Evolutionary conservation across 805 yeast species (phyloP), one percentile per base, ranked within the genome.

Genomic region (Myxozyma udenii): DNA sequence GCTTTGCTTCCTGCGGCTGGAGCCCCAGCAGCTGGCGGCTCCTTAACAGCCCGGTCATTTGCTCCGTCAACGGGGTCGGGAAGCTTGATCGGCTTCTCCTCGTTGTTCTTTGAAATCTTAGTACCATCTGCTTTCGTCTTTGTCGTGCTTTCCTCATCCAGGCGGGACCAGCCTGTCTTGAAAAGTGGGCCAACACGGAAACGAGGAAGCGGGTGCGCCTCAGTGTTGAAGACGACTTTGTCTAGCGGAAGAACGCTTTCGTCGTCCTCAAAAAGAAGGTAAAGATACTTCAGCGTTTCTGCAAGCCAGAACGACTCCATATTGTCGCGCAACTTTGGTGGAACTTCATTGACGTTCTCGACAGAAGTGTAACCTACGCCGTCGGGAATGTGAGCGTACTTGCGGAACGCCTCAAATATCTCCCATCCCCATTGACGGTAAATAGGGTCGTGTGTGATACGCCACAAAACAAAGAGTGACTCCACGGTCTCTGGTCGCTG

Each of bases 401-500:
- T 75, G 33, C 77, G 74, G 63, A 89, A 88, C 55, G 78, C 80
- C 63, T 80, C 74, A 69, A 89, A 86, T 30, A 90, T 86, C 64
- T 85, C 87, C 77, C 84, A 85, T 7, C 96, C 96, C 89, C 95
- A 88, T 64, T 82, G 77, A 62, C 96, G 78, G 44, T 58, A 55
- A 63, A 84, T 84, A 32, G 78, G 79, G 64, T 89, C 93, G 24
- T 84, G 83, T 0, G 95, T 86, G 59, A 88, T 73, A 60, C 89
- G 80, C 71, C 83, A 90, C 57, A 90, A 71, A 60, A 85, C 78
- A 73, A 84, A 90, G 39, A 90, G 72, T 1, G 95, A 83, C 69
- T 90, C 97, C 1, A 89, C 95, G 1, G 96, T 87, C 68, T 90
- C 97, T 0, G 96, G 96, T 60, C 96, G 77, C 71, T 89, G 97